phyloP scores from a whole-genome alignment of 192 early-diverging fungal genomes.

The Coemansia sp. region DNA sequence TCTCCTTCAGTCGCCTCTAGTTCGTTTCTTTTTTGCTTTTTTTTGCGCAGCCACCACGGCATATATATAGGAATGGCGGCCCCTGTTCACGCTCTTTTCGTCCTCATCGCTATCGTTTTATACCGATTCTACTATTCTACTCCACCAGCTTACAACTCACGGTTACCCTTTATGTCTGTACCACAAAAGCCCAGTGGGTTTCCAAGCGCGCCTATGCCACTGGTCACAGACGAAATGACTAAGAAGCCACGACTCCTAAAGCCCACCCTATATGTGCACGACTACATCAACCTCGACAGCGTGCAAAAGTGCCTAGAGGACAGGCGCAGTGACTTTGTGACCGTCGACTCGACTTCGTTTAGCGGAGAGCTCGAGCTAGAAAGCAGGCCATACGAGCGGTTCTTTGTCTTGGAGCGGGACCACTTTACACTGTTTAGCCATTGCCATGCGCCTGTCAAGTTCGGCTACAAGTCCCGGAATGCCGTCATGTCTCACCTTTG shows the following conservation, averaged over 20 bases:
- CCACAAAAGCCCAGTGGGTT: not conserved
- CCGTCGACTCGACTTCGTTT: not conserved
- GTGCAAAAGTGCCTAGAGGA: constrained; percentile 6
- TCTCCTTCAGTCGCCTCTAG: not conserved
- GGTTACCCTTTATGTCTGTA: not conserved
- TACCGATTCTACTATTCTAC: not conserved
- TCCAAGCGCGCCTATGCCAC: not conserved
- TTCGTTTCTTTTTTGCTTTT: too few species aligned
- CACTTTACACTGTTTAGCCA: not conserved
- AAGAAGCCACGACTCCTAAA: not conserved
- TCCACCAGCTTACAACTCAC: not conserved
- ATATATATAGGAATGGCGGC: not conserved
- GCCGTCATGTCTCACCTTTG: not conserved
- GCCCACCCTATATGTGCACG: not conserved
- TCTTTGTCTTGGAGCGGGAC: not conserved
- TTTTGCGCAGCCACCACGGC: too few species aligned
- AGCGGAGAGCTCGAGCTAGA: not conserved
- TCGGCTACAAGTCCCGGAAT: constrained; percentile 4
- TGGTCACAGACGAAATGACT: too few species aligned
- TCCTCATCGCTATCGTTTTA: not conserved
- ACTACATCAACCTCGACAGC: not conserved
- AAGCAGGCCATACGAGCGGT: not conserved
- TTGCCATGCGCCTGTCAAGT: not conserved
- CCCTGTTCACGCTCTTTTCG: not conserved
- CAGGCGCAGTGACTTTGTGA: not conserved